Evolutionary conservation across 305 asterid species (phyloP), one percentile per base, ranked within the genome.

Genomic region (Fraxinus greggii): DNA sequence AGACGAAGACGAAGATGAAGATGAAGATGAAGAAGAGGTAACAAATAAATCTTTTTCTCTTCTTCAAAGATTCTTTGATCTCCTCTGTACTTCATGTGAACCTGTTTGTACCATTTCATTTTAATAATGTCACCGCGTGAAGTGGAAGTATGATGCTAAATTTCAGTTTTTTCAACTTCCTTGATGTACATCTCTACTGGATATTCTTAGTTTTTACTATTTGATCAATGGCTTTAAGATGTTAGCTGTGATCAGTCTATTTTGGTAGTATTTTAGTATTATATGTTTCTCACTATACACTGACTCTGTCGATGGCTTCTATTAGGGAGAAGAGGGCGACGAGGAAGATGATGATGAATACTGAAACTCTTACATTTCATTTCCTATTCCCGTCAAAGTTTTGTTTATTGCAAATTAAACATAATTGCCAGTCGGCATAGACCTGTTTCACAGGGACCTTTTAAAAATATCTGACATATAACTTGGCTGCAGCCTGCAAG

Each of bases 1-100:
- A 8, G 90, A 83, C 1, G 93, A 84, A 31, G 33, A 31, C 3
- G 33, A 31, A 31, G 33, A 31, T 8, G 45, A 38, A 36, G n/a
- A n/a, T n/a, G n/a, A n/a, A 7, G 92, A 86, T 8, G 88, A 86
- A 7, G 89, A 81, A 7, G 89, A 89, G 82, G 90, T 87, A 78
- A 79, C 75, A 79, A 29, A 4, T 48, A 54, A 12, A 54, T 72
- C 42, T n/a, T 26, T 28, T 35, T 36, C 29, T 76, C 56, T 17
- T 40, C 81, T 79, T 83, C 10, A 51, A n/a, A 56, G 56, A 76
- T 84, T 61, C 56, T 72, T 36, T 81, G 77, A 35, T 35, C 51
- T 28, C 15, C 42, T 24, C 72, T 61, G 17, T 32, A 48, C 56
- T 28, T 76, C 3, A n/a, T 45, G n/a, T 45, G 79, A 61, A 79